Evolutionary conservation across 2,329 filamentous ascomycete species (phyloP).

Genomic region (Colletotrichum godetiae): DNA sequence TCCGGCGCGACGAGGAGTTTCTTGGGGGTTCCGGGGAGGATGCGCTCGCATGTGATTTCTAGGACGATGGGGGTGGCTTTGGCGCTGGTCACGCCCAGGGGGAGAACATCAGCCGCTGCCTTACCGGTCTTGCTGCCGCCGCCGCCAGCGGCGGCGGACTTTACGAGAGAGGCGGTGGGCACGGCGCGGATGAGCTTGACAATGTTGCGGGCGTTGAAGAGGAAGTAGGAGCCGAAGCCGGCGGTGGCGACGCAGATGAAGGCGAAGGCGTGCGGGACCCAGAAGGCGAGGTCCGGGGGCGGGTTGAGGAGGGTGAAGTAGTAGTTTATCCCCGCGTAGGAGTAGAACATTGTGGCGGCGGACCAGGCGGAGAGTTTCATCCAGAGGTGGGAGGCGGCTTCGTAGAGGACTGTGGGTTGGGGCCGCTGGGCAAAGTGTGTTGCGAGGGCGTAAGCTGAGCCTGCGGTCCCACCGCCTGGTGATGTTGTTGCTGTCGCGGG

Average conservation of each 20-base stretch:
- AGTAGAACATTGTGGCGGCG: conserved; percentile 64
- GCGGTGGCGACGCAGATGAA: conserved; percentile 70
- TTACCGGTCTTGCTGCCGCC: conserved; percentile 3
- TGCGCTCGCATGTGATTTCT: conserved; percentile 63
- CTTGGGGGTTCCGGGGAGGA: conserved; percentile 61
- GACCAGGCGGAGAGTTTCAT: conserved; percentile 71
- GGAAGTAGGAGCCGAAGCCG: conserved; percentile 68
- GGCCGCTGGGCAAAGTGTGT: conserved; percentile 66
- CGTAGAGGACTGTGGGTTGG: conserved; percentile 71
- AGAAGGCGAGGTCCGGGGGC: conserved; percentile 63
- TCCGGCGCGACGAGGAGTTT: conserved; percentile 52
- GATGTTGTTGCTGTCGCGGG: not conserved
- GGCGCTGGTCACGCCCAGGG: conserved; percentile 29
- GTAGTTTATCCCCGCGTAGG: conserved; percentile 62
- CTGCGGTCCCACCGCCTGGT: not conserved
- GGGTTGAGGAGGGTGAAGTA: conserved; percentile 60
- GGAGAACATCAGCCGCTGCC: not conserved
- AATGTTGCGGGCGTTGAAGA: conserved; percentile 67
- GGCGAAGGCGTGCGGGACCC: conserved; percentile 68
- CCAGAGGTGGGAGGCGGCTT: conserved; percentile 71
- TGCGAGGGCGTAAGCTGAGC: conserved; percentile 57
- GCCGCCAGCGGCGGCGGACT: not conserved
- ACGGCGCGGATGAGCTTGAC: conserved; percentile 69
- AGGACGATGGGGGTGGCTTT: conserved; percentile 52
- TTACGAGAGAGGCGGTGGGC: conserved; percentile 44